Percentiles rank a stretch among this genome's conserved stretches.
Evolutionary conservation across 345 rosid species (phyloP).

Genomic region (Arabidopsis suecica): DNA sequence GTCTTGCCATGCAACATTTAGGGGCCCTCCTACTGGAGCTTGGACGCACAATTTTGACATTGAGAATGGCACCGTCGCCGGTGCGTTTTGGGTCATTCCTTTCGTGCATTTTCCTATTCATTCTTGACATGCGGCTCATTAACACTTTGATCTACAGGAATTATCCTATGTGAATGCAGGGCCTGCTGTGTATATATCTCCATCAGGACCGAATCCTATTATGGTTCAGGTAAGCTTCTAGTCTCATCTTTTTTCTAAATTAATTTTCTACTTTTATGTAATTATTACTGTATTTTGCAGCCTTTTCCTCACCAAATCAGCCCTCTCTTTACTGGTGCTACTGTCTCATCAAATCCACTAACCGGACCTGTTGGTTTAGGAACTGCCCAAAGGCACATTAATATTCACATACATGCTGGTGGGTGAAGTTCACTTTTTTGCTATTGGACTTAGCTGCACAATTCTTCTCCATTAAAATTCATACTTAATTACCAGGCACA

Average conservation of each 20-base stretch:
- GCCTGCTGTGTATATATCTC: slow-evolving; percentile 91
- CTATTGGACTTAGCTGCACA: not conserved
- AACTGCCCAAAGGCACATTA: slow-evolving; percentile 72
- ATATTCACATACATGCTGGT: slow-evolving; percentile 99
- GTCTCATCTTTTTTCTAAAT: slow-evolving; percentile 9
- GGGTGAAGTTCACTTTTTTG: slow-evolving; percentile 40
- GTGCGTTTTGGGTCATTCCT: slow-evolving; percentile 48
- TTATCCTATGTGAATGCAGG: slow-evolving; percentile 82
- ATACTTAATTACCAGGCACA: slow-evolving; percentile 52
- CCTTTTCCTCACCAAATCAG: slow-evolving; percentile 87
- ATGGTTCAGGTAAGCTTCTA: slow-evolving; percentile 84
- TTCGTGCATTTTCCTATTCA: not conserved
- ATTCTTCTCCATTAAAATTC: slow-evolving; percentile 23
- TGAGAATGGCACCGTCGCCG: slow-evolving; percentile 84
- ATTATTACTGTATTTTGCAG: slow-evolving; percentile 53
- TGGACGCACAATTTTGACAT: slow-evolving; percentile 81
- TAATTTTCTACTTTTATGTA: not conserved
- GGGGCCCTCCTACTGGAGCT: slow-evolving; percentile 95
- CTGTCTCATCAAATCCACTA: slow-evolving; percentile 57
- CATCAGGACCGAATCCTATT: slow-evolving; percentile 91
- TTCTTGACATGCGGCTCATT: slow-evolving; percentile 31
- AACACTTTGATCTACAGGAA: slow-evolving; percentile 53
- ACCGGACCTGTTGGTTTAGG: slow-evolving; percentile 68
- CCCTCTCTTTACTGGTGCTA: slow-evolving; percentile 68
- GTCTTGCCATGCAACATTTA: slow-evolving; percentile 83